Evolutionary conservation across 2,329 filamentous ascomycete genomes (phyloP).

Genomic region (Aureobasidium zeae): DNA sequence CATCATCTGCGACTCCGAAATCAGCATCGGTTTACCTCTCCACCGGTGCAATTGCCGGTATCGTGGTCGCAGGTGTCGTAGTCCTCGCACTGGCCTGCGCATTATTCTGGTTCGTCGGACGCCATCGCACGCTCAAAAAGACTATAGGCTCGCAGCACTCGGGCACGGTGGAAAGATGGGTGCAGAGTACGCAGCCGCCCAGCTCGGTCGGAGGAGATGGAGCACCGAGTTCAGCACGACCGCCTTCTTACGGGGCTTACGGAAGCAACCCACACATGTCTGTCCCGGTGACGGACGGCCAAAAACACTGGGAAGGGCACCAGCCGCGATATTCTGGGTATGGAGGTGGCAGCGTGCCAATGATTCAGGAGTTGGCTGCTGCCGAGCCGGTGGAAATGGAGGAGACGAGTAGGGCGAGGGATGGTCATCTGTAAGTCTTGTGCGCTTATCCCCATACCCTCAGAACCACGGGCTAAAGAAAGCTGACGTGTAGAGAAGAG

Average conservation of each 20-base stretch:
- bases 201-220: not conserved
- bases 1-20: constrained; percentile 19
- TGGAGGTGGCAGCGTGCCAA: too few species aligned
- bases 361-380: not conserved
- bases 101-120: constrained; percentile 56
- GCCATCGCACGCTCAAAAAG: constrained; percentile 19
- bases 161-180: constrained; percentile 1
- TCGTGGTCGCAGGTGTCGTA: constrained; percentile 55
- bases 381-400: constrained; percentile 6
- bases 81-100: constrained; percentile 52
- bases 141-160: not conserved
- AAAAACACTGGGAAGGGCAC: not conserved
- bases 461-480: not conserved
- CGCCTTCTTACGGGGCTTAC: constrained; percentile 2
- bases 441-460: not conserved
- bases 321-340: too few species aligned
- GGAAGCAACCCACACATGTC: not conserved
- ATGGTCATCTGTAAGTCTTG: not conserved
- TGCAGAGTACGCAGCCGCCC: constrained; percentile 1
- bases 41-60: constrained; percentile 36
- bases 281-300: not conserved
- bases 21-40: constrained; percentile 23
- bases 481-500: constrained; percentile 6
- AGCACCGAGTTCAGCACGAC: not conserved
- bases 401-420: not conserved